These are phyloP conservation scores for Acacia crassicarpa DNA, from an alignment of 306 rosid genomes.

Conservation along the genomic window DNA sequence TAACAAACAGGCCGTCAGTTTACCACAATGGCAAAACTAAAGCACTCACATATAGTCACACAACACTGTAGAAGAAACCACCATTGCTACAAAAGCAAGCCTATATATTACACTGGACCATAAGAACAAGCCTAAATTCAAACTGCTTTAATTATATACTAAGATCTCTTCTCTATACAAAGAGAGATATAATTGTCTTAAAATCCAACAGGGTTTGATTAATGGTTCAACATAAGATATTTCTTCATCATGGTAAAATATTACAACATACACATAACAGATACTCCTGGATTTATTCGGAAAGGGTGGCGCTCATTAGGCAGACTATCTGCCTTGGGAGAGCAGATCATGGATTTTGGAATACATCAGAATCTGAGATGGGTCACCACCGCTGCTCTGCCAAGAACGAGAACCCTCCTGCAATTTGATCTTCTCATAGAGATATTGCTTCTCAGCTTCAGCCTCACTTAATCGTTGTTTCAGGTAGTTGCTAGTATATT, in stretches of 20 bases:
- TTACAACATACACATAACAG: conserved; percentile 29
- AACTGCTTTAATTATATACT: not conserved
- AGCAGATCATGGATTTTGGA: conserved; percentile 78
- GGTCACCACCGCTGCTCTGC: conserved; percentile 70
- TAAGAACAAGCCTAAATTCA: conserved; percentile 29
- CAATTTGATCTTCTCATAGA: conserved; percentile 92
- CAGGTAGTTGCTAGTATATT: conserved; percentile 83
- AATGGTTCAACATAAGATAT: conserved; percentile 30
- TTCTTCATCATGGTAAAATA: conserved; percentile 21
- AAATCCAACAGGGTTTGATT: conserved; percentile 35
- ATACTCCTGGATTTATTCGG: conserved; percentile 57
- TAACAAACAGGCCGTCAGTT: not conserved
- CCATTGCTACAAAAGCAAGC: not conserved
- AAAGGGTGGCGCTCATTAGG: conserved; percentile 48
- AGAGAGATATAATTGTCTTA: conserved; percentile 22
- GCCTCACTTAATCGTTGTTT: conserved; percentile 91
- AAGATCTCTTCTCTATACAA: conserved; percentile 22
- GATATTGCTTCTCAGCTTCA: conserved; percentile 95
- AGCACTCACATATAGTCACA: not conserved
- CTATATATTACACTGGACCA: conserved; percentile 15
- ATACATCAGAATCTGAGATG: conserved; percentile 62
- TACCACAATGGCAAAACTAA: not conserved
- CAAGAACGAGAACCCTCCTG: conserved; percentile 88
- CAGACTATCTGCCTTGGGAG: conserved; percentile 64
- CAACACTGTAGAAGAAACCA: not conserved